Conservation (phyloP, 1,284 basidiomycete species). For the Heterobasidion irregulare region DNA sequence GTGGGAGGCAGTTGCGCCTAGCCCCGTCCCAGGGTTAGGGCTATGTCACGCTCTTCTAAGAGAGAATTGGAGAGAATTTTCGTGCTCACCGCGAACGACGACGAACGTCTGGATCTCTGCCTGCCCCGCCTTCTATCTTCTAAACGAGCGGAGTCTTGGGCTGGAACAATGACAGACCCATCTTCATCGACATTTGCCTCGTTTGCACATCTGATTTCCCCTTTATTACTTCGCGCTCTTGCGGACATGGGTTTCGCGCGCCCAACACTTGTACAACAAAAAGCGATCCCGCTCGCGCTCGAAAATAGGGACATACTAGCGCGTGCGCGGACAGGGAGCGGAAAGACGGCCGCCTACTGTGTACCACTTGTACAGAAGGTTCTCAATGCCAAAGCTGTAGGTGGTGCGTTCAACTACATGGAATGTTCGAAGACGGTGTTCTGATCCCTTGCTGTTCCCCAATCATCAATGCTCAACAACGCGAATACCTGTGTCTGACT, state of each 20-base stretch:
- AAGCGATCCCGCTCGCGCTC: slow-evolving; percentile 81
- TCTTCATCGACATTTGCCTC: slow-evolving; percentile 39
- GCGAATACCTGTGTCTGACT: too few species aligned
- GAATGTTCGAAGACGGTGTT: not conserved
- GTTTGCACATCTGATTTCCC: slow-evolving; percentile 69
- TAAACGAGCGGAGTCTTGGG: not conserved
- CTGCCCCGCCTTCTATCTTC: too few species aligned
- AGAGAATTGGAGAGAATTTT: not conserved
- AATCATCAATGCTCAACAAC: too few species aligned
- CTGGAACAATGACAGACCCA: not conserved
- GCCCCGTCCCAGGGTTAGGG: not conserved
- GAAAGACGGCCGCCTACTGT: slow-evolving; percentile 96
- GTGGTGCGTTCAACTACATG: slow-evolving; percentile 24
- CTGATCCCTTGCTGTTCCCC: not conserved
- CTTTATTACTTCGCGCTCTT: slow-evolving; percentile 69
- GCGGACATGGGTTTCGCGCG: slow-evolving; percentile 78
- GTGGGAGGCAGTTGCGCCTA: not conserved
- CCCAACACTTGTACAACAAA: slow-evolving; percentile 76
- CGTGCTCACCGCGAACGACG: not conserved
- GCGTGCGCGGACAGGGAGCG: slow-evolving; percentile 89
- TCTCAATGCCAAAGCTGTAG: slow-evolving; percentile 70
- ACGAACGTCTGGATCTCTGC: too few species aligned
- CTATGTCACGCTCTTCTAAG: not conserved
- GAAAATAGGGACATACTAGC: slow-evolving; percentile 92
- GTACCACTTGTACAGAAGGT: slow-evolving; percentile 90